Evolutionary conservation across 768 basidiomycete genomes (phyloP).

Genomic region (Cantharellus anzutake): DNA sequence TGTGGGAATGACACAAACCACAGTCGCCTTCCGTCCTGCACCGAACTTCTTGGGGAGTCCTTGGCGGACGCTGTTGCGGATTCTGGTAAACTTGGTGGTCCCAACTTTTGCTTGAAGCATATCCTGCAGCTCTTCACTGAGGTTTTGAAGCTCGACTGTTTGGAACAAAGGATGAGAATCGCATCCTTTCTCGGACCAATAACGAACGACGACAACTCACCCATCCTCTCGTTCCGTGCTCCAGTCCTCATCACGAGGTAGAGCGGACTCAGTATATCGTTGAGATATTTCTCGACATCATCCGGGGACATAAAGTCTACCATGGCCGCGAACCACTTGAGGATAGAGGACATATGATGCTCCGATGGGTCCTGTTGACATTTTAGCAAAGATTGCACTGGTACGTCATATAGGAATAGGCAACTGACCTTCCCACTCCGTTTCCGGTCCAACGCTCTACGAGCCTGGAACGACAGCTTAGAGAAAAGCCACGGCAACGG

Average conservation of each 20-base stretch:
- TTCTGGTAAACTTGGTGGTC: slow-evolving; percentile 57
- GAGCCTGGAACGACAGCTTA: slow-evolving; percentile 73
- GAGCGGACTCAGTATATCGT: slow-evolving; percentile 71
- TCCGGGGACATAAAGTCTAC: slow-evolving; percentile 41
- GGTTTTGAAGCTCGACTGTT: slow-evolving; percentile 63
- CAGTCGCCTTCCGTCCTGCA: too few species aligned
- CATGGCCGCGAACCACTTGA: slow-evolving; percentile 94
- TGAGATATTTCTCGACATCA: slow-evolving; percentile 46
- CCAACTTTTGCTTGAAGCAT: slow-evolving; percentile 78
- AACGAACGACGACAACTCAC: slow-evolving; percentile 24
- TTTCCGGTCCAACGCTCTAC: slow-evolving; percentile 41
- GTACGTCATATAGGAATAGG: not conserved
- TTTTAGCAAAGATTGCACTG: not conserved
- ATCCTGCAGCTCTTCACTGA: slow-evolving; percentile 69
- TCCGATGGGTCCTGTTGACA: slow-evolving; percentile 24
- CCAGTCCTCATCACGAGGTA: slow-evolving; percentile 82
- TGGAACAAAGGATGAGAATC: not conserved
- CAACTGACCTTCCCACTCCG: slow-evolving; percentile 26
- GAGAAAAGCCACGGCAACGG: slow-evolving; percentile 88
- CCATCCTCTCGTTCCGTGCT: slow-evolving; percentile 56
- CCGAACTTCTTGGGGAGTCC: slow-evolving; percentile 17
- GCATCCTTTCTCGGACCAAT: not conserved
- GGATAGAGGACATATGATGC: slow-evolving; percentile 55
- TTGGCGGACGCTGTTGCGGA: slow-evolving; percentile 69
- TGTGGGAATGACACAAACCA: too few species aligned